Base-by-base conservation (phyloP, 805 yeast species). In the Ascoidea tarda region DNA sequence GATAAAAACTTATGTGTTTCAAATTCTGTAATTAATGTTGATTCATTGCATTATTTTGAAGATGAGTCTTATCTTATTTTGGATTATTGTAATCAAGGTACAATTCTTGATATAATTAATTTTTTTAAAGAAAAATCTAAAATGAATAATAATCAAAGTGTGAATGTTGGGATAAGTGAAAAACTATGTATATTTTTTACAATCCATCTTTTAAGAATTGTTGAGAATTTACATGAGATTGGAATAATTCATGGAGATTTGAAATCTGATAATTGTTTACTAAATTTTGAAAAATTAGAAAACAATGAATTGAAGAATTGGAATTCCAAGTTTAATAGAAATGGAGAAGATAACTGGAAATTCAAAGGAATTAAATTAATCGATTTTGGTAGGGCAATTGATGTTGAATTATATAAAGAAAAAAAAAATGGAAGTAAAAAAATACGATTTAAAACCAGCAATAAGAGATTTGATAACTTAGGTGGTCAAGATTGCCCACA, bases 201-300 rank as follows among this genome's bases (percentile, higher is more conserved):
- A 0, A 67, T 79, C 6, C 88, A 88, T 61, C 62, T 90, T 8
- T 60, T 89, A 48, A 72, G 77, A 47, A 71, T 78, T 0, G 66
- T 87, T 5, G 81, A 79, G 51, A 64, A 69, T 1, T 64, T 90
- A n/a, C 96, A 89, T 61, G 63, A 65, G 0, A 65, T 75, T 14
- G 82, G 82, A 0, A 79, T 89, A 1, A 70, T 89, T 10, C 96
- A 89, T 67, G 95, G 96, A 1, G 95, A 89, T 63, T 65, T 89
- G 52, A 86, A 84, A 61, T 83, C 96, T 0, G 96, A 86, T 57
- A 89, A 88, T 62, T 85, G 93, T 57, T 84, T 89, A 95, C 61
- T 87, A 0, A 66, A 84, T 46, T 71, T 84, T 46, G 66, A 69
- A 14, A 53, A 60, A 32, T 57, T 54, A 0, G 59, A 57, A 5